These are phyloP conservation scores for Diaporthe amygdali DNA, from an alignment of 2,329 filamentous ascomycete genomes.

Conservation along the genomic window DNA sequence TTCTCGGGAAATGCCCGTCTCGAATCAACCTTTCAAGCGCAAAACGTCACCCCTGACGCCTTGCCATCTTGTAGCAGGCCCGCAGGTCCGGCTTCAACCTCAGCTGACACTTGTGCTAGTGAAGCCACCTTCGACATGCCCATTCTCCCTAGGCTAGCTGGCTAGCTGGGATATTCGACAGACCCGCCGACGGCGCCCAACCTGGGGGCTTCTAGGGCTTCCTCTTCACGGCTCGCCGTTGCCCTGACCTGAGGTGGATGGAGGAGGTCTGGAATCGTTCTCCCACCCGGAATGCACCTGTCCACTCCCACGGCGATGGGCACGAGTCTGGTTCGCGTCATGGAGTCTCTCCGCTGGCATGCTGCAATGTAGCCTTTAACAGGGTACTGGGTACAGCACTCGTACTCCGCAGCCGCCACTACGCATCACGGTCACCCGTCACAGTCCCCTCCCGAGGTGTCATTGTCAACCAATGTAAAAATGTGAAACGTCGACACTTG, in stretches of 20 bases:
- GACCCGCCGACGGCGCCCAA: not conserved
- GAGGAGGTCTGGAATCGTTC: not conserved
- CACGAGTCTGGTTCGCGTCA: not conserved
- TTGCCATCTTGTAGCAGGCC: not conserved
- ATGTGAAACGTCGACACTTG: constrained; percentile 11
- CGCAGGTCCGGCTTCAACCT: constrained; percentile 18
- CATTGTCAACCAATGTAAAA: not conserved
- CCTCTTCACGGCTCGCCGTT: not conserved
- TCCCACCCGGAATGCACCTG: not conserved
- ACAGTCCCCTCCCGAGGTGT: constrained; percentile 3
- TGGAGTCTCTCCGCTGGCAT: not conserved
- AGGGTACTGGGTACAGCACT: not conserved
- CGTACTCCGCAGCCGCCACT: not conserved
- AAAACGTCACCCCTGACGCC: not conserved
- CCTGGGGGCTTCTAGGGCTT: not conserved
- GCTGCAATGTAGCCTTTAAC: constrained; percentile 2
- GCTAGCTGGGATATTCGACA: not conserved
- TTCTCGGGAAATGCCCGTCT: constrained; percentile 1
- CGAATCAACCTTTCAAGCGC: not conserved
- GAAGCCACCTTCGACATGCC: not conserved
- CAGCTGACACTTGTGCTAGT: constrained; percentile 24
- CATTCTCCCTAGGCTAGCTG: not conserved
- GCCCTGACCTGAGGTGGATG: not conserved
- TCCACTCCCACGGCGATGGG: not conserved
- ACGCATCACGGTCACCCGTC: not conserved